Conservation (phyloP, 2,329 filamentous ascomycete genomes). For the Zalaria sp. region DNA sequence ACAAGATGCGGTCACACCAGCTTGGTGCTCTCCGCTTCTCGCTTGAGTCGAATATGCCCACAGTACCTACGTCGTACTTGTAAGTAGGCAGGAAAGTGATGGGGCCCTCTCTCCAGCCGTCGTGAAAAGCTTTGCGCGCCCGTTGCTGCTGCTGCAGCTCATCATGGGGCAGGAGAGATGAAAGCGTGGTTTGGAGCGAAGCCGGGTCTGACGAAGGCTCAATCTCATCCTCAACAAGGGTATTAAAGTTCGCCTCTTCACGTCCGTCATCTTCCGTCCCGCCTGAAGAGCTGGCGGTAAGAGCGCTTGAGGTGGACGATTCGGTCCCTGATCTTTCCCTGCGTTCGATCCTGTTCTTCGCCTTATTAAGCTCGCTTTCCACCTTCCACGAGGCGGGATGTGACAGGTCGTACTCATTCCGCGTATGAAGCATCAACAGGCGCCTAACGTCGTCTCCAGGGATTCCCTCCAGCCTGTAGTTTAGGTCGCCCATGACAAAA, state of each 20-base stretch:
- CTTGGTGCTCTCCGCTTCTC: constrained; percentile 87
- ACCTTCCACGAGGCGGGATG: constrained; percentile 17
- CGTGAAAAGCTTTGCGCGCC: constrained; percentile 66
- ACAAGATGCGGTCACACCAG: constrained; percentile 94
- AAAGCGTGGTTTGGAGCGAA: constrained; percentile 76
- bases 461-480: constrained; percentile 79
- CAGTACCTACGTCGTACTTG: constrained; percentile 92
- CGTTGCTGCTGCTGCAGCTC: constrained; percentile 66
- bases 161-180: constrained; percentile 79
- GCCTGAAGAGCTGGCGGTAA: not conserved
- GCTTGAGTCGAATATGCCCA: constrained; percentile 84
- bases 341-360: constrained; percentile 1
- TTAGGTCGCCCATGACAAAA: constrained; percentile 94
- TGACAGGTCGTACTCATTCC: constrained; percentile 56
- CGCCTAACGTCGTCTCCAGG: constrained; percentile 82
- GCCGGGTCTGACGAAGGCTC: constrained; percentile 46
- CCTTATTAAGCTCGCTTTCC: constrained; percentile 17
- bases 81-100: constrained; percentile 89
- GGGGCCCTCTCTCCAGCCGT: constrained; percentile 81
- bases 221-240: constrained; percentile 1
- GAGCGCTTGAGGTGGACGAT: constrained; percentile 2
- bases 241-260: not conserved
- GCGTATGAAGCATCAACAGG: constrained; percentile 67
- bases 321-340: constrained; percentile 1
- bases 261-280: not conserved